phyloP scores from a whole-genome alignment of 768 basidiomycete genomes.

The Neoboletus magnificus region DNA sequence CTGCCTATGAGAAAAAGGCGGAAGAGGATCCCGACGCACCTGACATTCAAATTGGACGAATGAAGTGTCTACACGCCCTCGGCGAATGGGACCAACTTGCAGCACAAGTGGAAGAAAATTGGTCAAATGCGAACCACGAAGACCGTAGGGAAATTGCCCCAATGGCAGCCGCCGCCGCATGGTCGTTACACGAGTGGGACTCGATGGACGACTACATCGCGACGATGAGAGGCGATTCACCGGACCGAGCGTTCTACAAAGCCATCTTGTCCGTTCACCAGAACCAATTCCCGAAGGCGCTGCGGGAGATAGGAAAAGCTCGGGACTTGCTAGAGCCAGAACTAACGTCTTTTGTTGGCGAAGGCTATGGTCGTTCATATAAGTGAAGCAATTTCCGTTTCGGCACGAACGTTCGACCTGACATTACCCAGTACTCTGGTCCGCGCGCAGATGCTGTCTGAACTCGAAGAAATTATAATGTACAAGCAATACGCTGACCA shows the following conservation, averaged over 20 bases:
- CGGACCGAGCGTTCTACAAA: constrained; percentile 93
- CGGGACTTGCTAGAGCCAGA: constrained; percentile 91
- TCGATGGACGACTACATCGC: constrained; percentile 96
- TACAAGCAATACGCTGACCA: constrained; percentile 96
- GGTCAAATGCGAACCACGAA: constrained; percentile 79
- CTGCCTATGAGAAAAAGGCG: constrained; percentile 77
- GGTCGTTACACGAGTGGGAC: constrained; percentile 97
- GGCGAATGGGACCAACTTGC: constrained; percentile 97
- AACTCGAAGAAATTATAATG: constrained; percentile 94
- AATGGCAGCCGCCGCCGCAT: constrained; percentile 94
- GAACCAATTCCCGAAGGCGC: constrained; percentile 90
- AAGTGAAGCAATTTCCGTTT: constrained; percentile 56
- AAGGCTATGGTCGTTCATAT: constrained; percentile 96
- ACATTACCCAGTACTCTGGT: constrained; percentile 73
- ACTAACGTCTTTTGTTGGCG: constrained; percentile 86
- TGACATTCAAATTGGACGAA: constrained; percentile 81
- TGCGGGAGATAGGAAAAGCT: constrained; percentile 86
- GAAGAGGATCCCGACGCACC: constrained; percentile 71
- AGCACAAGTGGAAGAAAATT: constrained; percentile 80
- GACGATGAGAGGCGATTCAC: constrained; percentile 89
- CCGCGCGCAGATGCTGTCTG: constrained; percentile 96
- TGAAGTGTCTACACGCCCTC: constrained; percentile 94
- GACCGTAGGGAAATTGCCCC: constrained; percentile 91
- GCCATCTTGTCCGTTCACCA: constrained; percentile 96
- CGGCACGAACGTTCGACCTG: constrained; percentile 7